Evolutionary conservation across 2,329 filamentous ascomycete species (phyloP).

Genomic region (Exophiala lecanii-corni): DNA sequence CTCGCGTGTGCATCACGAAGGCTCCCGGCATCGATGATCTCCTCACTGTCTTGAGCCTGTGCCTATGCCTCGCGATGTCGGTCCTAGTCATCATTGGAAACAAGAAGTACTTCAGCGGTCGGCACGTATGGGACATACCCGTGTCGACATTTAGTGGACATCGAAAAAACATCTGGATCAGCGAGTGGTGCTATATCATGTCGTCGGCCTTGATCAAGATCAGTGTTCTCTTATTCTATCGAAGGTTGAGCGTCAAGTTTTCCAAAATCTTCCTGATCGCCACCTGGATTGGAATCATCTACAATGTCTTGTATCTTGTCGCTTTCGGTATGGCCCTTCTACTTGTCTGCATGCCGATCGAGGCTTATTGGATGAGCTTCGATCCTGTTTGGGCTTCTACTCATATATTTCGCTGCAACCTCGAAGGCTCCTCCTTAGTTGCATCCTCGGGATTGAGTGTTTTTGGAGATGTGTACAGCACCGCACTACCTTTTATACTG

Average conservation of each 20-base stretch:
- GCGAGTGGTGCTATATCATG: slow-evolving; percentile 18
- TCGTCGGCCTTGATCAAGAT: slow-evolving; percentile 19
- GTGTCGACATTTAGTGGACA: slow-evolving; percentile 9
- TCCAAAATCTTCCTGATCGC: slow-evolving; percentile 21
- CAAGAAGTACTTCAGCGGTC: slow-evolving; percentile 18
- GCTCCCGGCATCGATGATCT: slow-evolving; percentile 23
- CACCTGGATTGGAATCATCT: slow-evolving; percentile 26
- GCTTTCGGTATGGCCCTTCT: slow-evolving; percentile 19
- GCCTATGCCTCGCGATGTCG: slow-evolving; percentile 13
- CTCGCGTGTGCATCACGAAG: slow-evolving; percentile 28
- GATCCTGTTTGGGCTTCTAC: slow-evolving; percentile 16
- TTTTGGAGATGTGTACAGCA: slow-evolving; percentile 26
- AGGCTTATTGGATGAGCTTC: slow-evolving; percentile 25
- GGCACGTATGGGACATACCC: slow-evolving; percentile 26
- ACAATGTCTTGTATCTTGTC: slow-evolving; percentile 24
- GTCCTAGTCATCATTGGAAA: slow-evolving; percentile 24
- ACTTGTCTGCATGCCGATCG: slow-evolving; percentile 22
- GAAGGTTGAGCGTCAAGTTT: slow-evolving; percentile 25
- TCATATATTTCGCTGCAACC: slow-evolving; percentile 15
- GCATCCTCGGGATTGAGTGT: slow-evolving; percentile 21
- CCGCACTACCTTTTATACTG: slow-evolving; percentile 22
- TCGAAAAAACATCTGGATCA: slow-evolving; percentile 24
- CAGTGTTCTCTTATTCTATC: slow-evolving; percentile 28
- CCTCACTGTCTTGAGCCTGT: slow-evolving; percentile 18
- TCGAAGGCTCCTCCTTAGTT: slow-evolving; percentile 19